Percentiles rank a stretch among this genome's conserved stretches.
Conservation (phyloP, 495 filamentous ascomycete genomes). For the Penicillium macrosclerotiorum region DNA sequence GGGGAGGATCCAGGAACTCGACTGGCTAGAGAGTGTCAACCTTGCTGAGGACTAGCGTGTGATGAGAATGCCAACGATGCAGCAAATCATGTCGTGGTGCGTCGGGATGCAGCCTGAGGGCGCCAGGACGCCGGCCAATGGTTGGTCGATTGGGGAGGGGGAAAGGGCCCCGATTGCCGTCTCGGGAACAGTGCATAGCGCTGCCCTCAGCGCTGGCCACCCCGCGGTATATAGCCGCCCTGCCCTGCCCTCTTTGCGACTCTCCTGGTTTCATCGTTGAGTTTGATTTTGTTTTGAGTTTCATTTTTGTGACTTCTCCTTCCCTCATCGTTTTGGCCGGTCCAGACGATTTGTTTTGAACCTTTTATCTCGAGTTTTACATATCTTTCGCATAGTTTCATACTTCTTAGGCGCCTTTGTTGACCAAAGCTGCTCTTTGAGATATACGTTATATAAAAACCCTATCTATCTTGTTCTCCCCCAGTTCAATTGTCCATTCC, state of each 20-base stretch:
- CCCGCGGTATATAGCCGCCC: slow-evolving; percentile 43
- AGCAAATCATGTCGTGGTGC: slow-evolving; percentile 32
- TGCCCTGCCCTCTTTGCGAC: slow-evolving; percentile 5
- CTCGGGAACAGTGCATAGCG: no score
- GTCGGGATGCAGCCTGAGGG: slow-evolving; percentile 23
- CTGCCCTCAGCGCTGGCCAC: slow-evolving; percentile 2
- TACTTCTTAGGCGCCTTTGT: slow-evolving; percentile 31
- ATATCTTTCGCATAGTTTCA: no score
- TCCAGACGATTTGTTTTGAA: slow-evolving; percentile 33
- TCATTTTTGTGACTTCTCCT: slow-evolving; percentile 42
- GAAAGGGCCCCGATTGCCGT: no score
- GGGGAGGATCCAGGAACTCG: background rate
- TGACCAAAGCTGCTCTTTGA: slow-evolving; percentile 33
- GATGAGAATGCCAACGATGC: no score
- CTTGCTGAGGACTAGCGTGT: slow-evolving; percentile 24
- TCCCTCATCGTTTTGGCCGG: slow-evolving; percentile 43
- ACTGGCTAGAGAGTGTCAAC: slow-evolving; percentile 10
- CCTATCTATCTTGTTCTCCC: slow-evolving; percentile 1
- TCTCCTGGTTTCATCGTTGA: slow-evolving; percentile 28
- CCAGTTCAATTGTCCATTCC: slow-evolving; percentile 7
- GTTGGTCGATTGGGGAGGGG: no score
- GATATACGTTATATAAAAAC: slow-evolving; percentile 7
- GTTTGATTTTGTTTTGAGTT: slow-evolving; percentile 36
- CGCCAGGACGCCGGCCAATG: slow-evolving; percentile 21
- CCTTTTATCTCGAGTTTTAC: no score